Percentiles rank a stretch among this genome's conserved stretches.
These are phyloP conservation scores for Candida bentonensis DNA, from an alignment of 805 yeast genomes.

Conservation along the genomic window DNA sequence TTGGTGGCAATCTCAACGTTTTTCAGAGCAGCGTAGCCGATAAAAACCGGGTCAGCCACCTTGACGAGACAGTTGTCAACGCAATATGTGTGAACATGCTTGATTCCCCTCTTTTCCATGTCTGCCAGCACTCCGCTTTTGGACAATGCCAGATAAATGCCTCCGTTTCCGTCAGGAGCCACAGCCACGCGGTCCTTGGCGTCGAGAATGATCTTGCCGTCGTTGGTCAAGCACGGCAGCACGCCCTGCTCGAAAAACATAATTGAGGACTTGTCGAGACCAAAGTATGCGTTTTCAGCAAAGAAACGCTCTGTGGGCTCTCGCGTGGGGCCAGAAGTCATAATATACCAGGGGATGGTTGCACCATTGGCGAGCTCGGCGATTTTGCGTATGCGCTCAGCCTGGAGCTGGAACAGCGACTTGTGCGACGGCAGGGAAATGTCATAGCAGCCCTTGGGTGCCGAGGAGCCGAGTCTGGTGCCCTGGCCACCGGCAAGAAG, in stretches of 20 bases:
- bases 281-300: conserved; percentile 48
- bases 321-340: conserved; percentile 90
- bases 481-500: conserved; percentile 99
- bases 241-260: conserved; percentile 89
- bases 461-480: conserved; percentile 76
- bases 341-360: conserved; percentile 69
- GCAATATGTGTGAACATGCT: conserved; percentile 92
- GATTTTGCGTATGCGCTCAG: conserved; percentile 61
- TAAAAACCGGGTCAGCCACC: conserved; percentile 81
- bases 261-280: conserved; percentile 45
- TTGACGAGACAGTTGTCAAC: conserved; percentile 88
- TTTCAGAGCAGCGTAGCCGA: conserved; percentile 69
- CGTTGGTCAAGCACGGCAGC: conserved; percentile 68
- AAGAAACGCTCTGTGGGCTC: conserved; percentile 62
- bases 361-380: conserved; percentile 30
- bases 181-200: conserved; percentile 44
- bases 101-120: conserved; percentile 49
- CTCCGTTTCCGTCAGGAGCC: conserved; percentile 98
- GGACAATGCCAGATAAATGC: conserved; percentile 72
- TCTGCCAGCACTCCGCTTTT: conserved; percentile 55
- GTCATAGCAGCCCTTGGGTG: conserved; percentile 90
- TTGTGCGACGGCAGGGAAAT: conserved; percentile 74
- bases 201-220: conserved; percentile 63
- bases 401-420: conserved; percentile 83
- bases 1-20: conserved; percentile 73